phyloP scores from a whole-genome alignment of 768 basidiomycete species.

The Exidia glandulosa region DNA sequence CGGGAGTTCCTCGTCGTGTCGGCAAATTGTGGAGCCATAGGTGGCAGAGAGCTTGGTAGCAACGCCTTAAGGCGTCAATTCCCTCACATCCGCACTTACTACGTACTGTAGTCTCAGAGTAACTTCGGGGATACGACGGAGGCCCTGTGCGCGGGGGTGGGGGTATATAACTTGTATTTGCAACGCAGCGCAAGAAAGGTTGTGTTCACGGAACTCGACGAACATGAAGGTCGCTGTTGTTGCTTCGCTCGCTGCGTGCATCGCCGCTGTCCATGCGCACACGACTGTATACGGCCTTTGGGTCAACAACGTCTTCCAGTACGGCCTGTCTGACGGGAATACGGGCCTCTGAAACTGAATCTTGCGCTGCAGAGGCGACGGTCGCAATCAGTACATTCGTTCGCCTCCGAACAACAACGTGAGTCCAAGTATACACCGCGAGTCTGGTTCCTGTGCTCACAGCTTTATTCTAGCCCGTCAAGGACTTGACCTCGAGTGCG shows the following conservation, averaged over 20 bases:
- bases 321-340: not conserved
- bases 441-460: not conserved
- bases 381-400: not conserved
- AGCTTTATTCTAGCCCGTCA: not conserved
- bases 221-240: not conserved
- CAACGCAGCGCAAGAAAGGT: too few species aligned
- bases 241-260: not conserved
- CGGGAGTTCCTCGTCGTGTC: too few species aligned
- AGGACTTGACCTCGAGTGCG: conserved; percentile 3
- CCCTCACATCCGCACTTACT: too few species aligned
- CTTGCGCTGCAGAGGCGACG: not conserved
- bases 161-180: too few species aligned
- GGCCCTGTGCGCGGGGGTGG: too few species aligned
- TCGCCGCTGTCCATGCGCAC: not conserved
- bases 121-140: too few species aligned
- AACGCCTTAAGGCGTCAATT: too few species aligned
- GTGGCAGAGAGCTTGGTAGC: too few species aligned
- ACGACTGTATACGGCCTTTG: not conserved
- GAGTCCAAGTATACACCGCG: not conserved
- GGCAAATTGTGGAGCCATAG: too few species aligned
- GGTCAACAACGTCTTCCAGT: not conserved
- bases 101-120: too few species aligned
- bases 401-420: not conserved
- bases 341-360: not conserved
- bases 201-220: too few species aligned